A percentile compares a stretch with the other conserved stretches of the same genome.
Conservation (phyloP, 805 yeast genomes). For the Starmerella roubikii region DNA sequence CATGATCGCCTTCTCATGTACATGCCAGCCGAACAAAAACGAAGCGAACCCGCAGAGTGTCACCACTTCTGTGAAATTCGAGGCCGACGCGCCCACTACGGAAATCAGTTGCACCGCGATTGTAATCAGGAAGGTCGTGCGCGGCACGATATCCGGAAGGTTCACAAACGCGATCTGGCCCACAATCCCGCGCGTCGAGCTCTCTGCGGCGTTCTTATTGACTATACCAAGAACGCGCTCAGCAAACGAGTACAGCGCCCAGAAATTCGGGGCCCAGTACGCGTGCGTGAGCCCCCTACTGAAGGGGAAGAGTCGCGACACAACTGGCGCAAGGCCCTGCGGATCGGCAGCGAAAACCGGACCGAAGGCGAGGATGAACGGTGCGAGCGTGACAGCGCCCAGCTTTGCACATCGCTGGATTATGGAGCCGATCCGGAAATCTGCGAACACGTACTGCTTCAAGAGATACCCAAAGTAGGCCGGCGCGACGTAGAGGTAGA, state of each 20-base stretch:
- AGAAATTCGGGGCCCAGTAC: conserved; percentile 96
- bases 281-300: conserved; percentile 94
- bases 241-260: conserved; percentile 83
- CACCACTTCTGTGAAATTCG: conserved; percentile 65
- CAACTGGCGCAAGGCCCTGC: conserved; percentile 49
- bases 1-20: conserved; percentile 94
- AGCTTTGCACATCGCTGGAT: conserved; percentile 51
- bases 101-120: conserved; percentile 75
- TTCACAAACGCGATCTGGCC: conserved; percentile 78
- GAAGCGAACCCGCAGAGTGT: conserved; percentile 86
- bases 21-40: conserved; percentile 96
- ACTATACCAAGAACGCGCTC: conserved; percentile 48
- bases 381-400: conserved; percentile 43
- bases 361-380: conserved; percentile 46
- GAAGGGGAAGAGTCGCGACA: conserved; percentile 74
- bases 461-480: conserved; percentile 74
- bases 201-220: conserved; percentile 24
- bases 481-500: conserved; percentile 84
- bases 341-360: conserved; percentile 60
- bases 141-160: conserved; percentile 69
- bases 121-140: conserved; percentile 62
- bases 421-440: conserved; percentile 24
- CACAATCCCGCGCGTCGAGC: conserved; percentile 73
- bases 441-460: conserved; percentile 37
- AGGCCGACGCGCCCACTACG: conserved; percentile 27